phyloP scores from a whole-genome alignment of 441 rosid genomes.

The Euphorbia celastroides region DNA sequence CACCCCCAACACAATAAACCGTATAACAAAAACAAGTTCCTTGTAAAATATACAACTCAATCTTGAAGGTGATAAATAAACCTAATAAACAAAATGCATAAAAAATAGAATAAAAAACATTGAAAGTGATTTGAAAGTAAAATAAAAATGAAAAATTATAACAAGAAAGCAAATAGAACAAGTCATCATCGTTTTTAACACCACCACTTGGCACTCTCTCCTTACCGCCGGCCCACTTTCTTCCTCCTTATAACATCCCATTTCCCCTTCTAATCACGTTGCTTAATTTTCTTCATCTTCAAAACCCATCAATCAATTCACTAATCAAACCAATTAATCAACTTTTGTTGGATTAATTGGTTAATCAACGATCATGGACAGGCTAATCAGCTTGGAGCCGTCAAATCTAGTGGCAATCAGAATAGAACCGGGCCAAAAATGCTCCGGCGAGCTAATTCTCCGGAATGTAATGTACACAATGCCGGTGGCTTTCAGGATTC shows the following conservation, averaged over 20 bases:
- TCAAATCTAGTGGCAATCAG: constrained; percentile 44
- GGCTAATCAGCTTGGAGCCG: constrained; percentile 63
- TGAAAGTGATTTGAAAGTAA: constrained; percentile 11
- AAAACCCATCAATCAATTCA: too few species aligned
- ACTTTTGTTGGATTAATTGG: not conserved
- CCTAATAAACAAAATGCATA: not conserved
- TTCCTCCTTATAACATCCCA: constrained; percentile 13
- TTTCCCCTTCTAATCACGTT: constrained; percentile 1
- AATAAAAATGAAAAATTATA: not conserved
- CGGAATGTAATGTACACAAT: constrained; percentile 63
- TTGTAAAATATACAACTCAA: not conserved
- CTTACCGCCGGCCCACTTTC: constrained; percentile 40
- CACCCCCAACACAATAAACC: not conserved
- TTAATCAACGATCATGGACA: constrained; percentile 31
- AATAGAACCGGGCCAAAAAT: constrained; percentile 44
- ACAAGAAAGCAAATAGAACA: constrained; percentile 41
- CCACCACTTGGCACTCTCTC: constrained; percentile 40
- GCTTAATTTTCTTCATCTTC: not conserved
- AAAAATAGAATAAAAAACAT: not conserved
- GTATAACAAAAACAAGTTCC: not conserved
- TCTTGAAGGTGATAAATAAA: not conserved
- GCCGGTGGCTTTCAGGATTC: constrained; percentile 64
- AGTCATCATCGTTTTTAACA: constrained; percentile 44
- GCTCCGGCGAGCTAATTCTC: constrained; percentile 44
- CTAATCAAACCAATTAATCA: not conserved